Evolutionary conservation across 2,329 filamentous ascomycete genomes (phyloP).

Genomic region (Cordyceps javanica): DNA sequence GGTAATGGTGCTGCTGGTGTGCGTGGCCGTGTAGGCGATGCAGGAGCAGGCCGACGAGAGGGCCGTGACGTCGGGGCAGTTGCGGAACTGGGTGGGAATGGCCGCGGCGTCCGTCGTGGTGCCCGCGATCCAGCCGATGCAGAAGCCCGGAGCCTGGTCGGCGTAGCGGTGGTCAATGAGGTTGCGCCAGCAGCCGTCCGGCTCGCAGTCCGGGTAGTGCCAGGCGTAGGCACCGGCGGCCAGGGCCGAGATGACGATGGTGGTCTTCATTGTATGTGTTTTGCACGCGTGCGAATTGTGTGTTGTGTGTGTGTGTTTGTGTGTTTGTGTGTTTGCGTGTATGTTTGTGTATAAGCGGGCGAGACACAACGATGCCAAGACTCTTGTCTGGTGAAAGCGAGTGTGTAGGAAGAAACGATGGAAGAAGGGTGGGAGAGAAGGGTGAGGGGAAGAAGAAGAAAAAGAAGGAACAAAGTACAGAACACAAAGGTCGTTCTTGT

Average conservation of each 20-base stretch:
- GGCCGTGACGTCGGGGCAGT: conserved; percentile 23
- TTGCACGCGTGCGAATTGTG: too few species aligned
- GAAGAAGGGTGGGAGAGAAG: background rate
- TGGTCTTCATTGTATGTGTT: conserved; percentile 33
- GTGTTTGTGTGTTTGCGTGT: too few species aligned
- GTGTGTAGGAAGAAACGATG: background rate
- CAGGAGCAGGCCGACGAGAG: conserved; percentile 33
- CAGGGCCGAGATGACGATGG: conserved; percentile 24
- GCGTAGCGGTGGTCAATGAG: conserved; percentile 27
- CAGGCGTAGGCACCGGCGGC: conserved; percentile 24
- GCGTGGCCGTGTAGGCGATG: conserved; percentile 30
- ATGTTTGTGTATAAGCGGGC: too few species aligned
- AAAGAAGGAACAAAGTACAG: background rate
- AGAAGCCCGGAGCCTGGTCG: conserved; percentile 25
- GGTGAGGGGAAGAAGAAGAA: too few species aligned
- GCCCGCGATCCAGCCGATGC: conserved; percentile 25
- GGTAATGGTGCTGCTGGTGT: conserved; percentile 17
- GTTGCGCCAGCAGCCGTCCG: conserved; percentile 31
- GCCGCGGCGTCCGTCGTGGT: conserved; percentile 21
- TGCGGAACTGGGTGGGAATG: conserved; percentile 26
- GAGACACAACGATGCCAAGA: too few species aligned
- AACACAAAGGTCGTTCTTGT: background rate
- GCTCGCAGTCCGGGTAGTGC: conserved; percentile 24
- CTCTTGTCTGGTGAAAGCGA: too few species aligned
- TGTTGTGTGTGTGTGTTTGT: background rate